phyloP scores from a whole-genome alignment of 2,329 filamentous ascomycete species.

The Cytospora paraplurivora region DNA sequence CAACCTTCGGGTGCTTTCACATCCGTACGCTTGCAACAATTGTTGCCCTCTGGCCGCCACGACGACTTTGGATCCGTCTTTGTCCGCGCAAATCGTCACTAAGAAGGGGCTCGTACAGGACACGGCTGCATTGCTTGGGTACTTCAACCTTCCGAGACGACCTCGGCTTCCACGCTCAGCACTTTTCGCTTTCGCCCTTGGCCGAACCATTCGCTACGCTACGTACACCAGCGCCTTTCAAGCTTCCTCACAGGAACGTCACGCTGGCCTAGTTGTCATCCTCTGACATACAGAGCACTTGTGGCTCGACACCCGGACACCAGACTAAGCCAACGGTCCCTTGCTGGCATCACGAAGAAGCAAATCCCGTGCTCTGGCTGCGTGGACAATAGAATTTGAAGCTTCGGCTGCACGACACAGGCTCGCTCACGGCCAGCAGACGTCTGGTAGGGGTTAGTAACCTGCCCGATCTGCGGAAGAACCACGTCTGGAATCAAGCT shows the following conservation, averaged over 20 bases:
- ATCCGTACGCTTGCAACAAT: neutral
- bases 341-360: slow-evolving; percentile 17
- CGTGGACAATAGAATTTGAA: neutral
- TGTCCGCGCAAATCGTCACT: slow-evolving; percentile 7
- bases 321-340: slow-evolving; percentile 10
- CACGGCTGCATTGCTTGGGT: slow-evolving; percentile 6
- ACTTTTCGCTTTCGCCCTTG: slow-evolving; percentile 15
- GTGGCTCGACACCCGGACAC: slow-evolving; percentile 5
- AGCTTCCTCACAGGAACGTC: neutral
- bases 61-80: slow-evolving; percentile 11
- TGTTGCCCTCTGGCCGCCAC: slow-evolving; percentile 1
- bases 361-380: slow-evolving; percentile 17
- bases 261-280: neutral
- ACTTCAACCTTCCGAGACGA: slow-evolving; percentile 1
- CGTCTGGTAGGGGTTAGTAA: neutral
- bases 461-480: neutral
- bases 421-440: neutral
- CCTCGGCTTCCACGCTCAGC: neutral
- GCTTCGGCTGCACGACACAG: slow-evolving; percentile 10
- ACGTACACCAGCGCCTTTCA: neutral
- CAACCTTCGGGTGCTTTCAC: neutral
- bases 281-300: neutral
- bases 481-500: neutral
- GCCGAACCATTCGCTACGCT: slow-evolving; percentile 8
- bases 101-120: slow-evolving; percentile 9